Evolutionary conservation across 805 yeast genomes (phyloP).

Genomic region (Ogataea angusta): DNA sequence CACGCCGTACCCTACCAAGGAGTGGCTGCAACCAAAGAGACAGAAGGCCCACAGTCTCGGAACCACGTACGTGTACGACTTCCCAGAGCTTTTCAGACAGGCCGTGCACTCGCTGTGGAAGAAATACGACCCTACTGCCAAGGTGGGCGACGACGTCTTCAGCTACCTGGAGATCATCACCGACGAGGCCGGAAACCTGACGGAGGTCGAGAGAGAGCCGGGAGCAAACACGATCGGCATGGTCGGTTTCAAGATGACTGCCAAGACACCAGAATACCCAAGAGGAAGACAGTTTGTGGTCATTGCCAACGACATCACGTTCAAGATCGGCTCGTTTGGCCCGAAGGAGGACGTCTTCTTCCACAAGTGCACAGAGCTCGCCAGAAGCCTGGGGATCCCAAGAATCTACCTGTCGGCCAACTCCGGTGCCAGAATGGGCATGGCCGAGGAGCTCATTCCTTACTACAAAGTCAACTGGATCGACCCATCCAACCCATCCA

Average conservation of each 20-base stretch:
- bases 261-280: slow-evolving; percentile 96
- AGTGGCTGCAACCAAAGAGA: slow-evolving; percentile 97
- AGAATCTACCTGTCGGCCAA: slow-evolving; percentile 94
- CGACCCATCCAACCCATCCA: slow-evolving; percentile 64
- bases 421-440: slow-evolving; percentile 98
- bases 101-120: slow-evolving; percentile 86
- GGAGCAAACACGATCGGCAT: slow-evolving; percentile 96
- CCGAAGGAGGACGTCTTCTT: slow-evolving; percentile 93
- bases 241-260: slow-evolving; percentile 92
- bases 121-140: slow-evolving; percentile 49
- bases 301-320: slow-evolving; percentile 96
- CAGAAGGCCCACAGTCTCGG: slow-evolving; percentile 98
- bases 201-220: slow-evolving; percentile 91
- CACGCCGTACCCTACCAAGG: slow-evolving; percentile 96
- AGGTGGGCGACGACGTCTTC: slow-evolving; percentile 75
- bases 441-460: slow-evolving; percentile 94
- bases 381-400: slow-evolving; percentile 89
- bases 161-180: slow-evolving; percentile 75
- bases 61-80: slow-evolving; percentile 95
- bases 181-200: slow-evolving; percentile 75
- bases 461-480: slow-evolving; percentile 92
- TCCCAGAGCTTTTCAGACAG: slow-evolving; percentile 98
- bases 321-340: slow-evolving; percentile 97
- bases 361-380: slow-evolving; percentile 87
- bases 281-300: slow-evolving; percentile 90